Percentiles rank a stretch among this genome's conserved stretches.
Evolutionary conservation across 805 yeast genomes (phyloP).

Genomic region (Myxozyma mucilagina): DNA sequence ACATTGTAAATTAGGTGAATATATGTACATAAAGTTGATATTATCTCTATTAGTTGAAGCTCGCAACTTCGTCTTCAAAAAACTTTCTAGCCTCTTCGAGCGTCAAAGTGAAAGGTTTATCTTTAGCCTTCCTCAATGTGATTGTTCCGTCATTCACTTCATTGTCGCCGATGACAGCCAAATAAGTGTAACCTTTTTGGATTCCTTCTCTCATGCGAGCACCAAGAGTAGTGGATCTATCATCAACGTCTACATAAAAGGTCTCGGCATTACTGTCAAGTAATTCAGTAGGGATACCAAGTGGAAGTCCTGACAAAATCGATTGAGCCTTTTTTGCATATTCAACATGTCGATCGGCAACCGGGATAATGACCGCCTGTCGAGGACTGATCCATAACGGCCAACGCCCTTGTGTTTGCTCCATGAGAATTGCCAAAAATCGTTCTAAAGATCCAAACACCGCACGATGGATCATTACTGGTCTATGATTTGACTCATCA

Average conservation of each 20-base stretch:
- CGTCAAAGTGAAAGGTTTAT: slow-evolving; percentile 39
- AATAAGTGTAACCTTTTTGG: slow-evolving; percentile 69
- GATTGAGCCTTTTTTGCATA: slow-evolving; percentile 54
- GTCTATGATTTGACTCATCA: slow-evolving; percentile 49
- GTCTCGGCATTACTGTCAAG: slow-evolving; percentile 59
- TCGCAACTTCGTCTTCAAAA: slow-evolving; percentile 8
- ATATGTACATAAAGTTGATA: neutral
- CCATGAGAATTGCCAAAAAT: slow-evolving; percentile 85
- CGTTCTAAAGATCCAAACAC: slow-evolving; percentile 93
- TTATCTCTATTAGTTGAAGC: neutral
- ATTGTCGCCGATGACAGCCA: slow-evolving; percentile 83
- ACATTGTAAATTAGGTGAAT: neutral
- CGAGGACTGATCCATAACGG: slow-evolving; percentile 96
- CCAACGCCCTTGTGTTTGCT: slow-evolving; percentile 91
- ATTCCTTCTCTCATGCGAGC: slow-evolving; percentile 78
- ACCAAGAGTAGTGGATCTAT: slow-evolving; percentile 75
- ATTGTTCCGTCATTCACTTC: slow-evolving; percentile 63
- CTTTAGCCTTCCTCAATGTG: slow-evolving; percentile 63
- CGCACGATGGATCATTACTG: slow-evolving; percentile 96
- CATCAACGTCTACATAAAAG: slow-evolving; percentile 75
- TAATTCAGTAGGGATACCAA: slow-evolving; percentile 43
- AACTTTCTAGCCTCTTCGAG: slow-evolving; percentile 14
- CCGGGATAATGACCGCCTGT: slow-evolving; percentile 83
- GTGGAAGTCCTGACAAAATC: slow-evolving; percentile 42
- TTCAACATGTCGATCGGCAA: slow-evolving; percentile 56